A percentile compares a stretch with the other conserved stretches of the same genome.
phyloP scores from a whole-genome alignment of 2,329 filamentous ascomycete genomes.

The Cladosporium sp. region DNA sequence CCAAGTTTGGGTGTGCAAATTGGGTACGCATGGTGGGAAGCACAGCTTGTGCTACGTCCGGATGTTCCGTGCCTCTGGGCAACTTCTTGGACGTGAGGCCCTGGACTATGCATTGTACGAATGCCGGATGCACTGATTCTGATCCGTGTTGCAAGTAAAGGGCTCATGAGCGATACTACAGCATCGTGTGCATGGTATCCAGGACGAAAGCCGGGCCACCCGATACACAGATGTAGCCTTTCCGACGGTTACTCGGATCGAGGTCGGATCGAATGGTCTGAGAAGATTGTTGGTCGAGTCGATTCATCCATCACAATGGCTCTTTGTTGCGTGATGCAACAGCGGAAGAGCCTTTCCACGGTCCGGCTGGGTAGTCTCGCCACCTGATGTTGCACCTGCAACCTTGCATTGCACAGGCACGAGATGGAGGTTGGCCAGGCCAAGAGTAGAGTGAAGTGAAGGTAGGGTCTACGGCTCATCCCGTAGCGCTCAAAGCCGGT shows the following conservation, averaged over 20 bases:
- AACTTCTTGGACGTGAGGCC: background rate
- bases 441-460: background rate
- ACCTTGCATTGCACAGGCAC: background rate
- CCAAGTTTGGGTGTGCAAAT: background rate
- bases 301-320: background rate
- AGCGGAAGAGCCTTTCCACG: background rate
- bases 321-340: background rate
- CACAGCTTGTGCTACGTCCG: slow-evolving; percentile 1
- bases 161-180: background rate
- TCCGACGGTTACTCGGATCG: background rate
- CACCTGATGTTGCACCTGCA: background rate
- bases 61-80: background rate
- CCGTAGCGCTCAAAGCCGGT: background rate
- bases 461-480: background rate
- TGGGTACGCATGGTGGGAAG: background rate
- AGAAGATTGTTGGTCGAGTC: background rate
- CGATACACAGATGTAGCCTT: background rate
- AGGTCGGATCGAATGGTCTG: background rate
- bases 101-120: background rate
- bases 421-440: background rate
- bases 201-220: background rate
- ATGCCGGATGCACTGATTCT: background rate
- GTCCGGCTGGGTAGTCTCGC: background rate
- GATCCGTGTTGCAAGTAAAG: background rate
- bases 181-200: background rate